Conservation (phyloP, 176 grass and related monocot species). For the Sorghum bicolor region Sorghum_bicolor_NCBIv3 NC_012872.2:10560501-10561000, state of each 20-base stretch:
- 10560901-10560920: constrained; percentile 54
- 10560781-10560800: neutral
- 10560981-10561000: constrained; percentile 63
- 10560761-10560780: neutral
- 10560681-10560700: neutral
- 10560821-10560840: neutral
- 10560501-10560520: constrained; percentile 38
- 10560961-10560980: constrained; percentile 81
- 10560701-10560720: neutral
- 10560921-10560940: constrained; percentile 84
- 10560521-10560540: constrained; percentile 57
- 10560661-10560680: neutral
- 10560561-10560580: constrained; percentile 27
- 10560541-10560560: constrained; percentile 32
- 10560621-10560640: constrained; percentile 18
- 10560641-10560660: neutral
- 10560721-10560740: neutral
- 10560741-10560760: neutral
- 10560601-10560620: constrained; percentile 82
- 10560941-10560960: constrained; percentile 49
- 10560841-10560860: neutral
- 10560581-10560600: constrained; percentile 69
- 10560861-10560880: constrained; percentile 11
- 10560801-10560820: neutral
- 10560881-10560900: neutral